Evolutionary conservation across 2,329 filamentous ascomycete species (phyloP).

Genomic region (Aspergillus phoenicis): DNA sequence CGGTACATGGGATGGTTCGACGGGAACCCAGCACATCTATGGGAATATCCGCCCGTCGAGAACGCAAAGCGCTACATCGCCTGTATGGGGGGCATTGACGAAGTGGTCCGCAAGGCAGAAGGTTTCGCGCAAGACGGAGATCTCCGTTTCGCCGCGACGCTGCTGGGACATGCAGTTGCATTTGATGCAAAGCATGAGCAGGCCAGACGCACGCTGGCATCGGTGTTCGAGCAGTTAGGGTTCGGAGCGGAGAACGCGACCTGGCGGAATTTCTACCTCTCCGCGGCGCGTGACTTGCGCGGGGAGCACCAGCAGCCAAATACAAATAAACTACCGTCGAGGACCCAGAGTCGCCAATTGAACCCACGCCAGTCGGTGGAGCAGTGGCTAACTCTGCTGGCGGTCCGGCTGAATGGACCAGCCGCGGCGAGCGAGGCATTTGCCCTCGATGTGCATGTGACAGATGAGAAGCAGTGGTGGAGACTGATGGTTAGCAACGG

Average conservation of each 20-base stretch:
- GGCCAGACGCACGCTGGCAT: slow-evolving; percentile 29
- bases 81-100: slow-evolving; percentile 41
- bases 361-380: slow-evolving; percentile 16
- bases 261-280: slow-evolving; percentile 48
- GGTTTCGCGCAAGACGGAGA: slow-evolving; percentile 33
- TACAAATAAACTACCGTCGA: not conserved
- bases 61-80: slow-evolving; percentile 40
- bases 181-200: slow-evolving; percentile 21
- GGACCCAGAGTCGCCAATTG: slow-evolving; percentile 13
- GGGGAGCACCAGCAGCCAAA: not conserved
- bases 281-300: slow-evolving; percentile 33
- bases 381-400: slow-evolving; percentile 23
- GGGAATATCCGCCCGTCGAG: slow-evolving; percentile 40
- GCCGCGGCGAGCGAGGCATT: slow-evolving; percentile 13
- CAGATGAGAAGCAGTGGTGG: slow-evolving; percentile 19
- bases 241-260: slow-evolving; percentile 45
- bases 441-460: slow-evolving; percentile 22
- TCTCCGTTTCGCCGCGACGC: slow-evolving; percentile 43
- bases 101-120: slow-evolving; percentile 34
- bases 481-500: slow-evolving; percentile 26
- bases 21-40: slow-evolving; percentile 39
- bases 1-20: slow-evolving; percentile 39
- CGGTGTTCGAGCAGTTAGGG: slow-evolving; percentile 39
- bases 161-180: slow-evolving; percentile 41
- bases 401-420: slow-evolving; percentile 22